phyloP scores from a whole-genome alignment of 169 alveolate genomes.

The Hammondia hammondi region DNA sequence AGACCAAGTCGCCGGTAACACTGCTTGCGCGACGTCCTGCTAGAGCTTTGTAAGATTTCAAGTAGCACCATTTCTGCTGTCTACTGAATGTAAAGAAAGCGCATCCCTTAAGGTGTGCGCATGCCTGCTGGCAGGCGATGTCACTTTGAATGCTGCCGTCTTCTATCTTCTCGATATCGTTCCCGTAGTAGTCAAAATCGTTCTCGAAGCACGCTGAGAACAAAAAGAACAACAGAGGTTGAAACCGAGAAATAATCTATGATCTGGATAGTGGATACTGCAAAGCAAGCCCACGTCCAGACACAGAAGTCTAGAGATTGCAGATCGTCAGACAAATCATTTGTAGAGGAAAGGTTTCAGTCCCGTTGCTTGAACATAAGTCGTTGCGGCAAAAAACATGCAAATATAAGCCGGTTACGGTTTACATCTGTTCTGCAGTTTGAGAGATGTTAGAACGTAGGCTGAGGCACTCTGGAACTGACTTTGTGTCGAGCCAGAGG shows the following conservation, averaged over 20 bases:
- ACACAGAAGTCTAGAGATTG: not conserved
- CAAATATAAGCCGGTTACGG: too few relatives aligned
- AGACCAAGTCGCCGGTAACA: not conserved
- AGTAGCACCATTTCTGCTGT: not conserved
- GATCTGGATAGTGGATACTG: not conserved
- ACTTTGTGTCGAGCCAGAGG: not conserved
- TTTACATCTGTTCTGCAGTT: too few relatives aligned
- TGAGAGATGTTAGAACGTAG: too few relatives aligned
- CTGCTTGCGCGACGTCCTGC: not conserved
- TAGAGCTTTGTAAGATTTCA: conserved; percentile 20
- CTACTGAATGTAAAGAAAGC: not conserved
- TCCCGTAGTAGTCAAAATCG: conserved; percentile 32
- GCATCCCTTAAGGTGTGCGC: conserved; percentile 38
- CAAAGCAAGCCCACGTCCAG: not conserved
- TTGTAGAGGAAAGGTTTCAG: too few relatives aligned
- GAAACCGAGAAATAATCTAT: not conserved
- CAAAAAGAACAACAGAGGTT: not conserved
- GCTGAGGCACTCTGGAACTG: not conserved
- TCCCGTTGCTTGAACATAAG: too few relatives aligned
- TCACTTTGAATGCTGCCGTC: conserved; percentile 38
- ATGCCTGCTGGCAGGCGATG: conserved; percentile 1
- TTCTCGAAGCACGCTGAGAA: conserved; percentile 17
- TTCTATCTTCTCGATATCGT: conserved; percentile 38
- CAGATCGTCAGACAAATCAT: not conserved
- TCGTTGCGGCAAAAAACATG: too few relatives aligned